Evolutionary conservation across 2,329 filamentous ascomycete species (phyloP), one percentile per base, ranked within the genome.

Genomic region (Fusarium sp.): DNA sequence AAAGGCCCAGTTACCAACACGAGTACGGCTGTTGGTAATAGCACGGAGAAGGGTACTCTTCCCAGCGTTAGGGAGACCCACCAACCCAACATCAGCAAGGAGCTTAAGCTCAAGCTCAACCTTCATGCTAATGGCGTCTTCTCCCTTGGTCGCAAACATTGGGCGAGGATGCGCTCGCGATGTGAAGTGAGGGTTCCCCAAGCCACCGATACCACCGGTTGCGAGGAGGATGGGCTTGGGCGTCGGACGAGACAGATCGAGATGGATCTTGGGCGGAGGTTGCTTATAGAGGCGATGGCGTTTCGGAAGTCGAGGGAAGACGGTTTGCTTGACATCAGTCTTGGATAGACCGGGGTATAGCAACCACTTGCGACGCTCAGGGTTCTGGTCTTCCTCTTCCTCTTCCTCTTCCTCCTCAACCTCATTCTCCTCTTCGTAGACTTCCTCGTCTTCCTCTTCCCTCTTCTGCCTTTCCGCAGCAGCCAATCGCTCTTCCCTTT

Each of bases 1-100:
- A 82, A 99, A 99, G 11, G 95, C 96, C 97, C 97, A 99, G 81
- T 94, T 92, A 45, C 97, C 97, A 33, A 99, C 91, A 43, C 97
- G 90, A 2, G 97, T 94, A 69, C 95, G 92, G 81, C 94, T 97
- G 81, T 95, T 95, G 78, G 92, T 97, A 77, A 99, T 86, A 4
- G 95, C 92, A 20, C 97, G 92, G 17, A 98, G 88, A 2, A 99
- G 88, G 0, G 97, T 98, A 80, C 94, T 97, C 84, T 99, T 99
- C 10, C 97, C 97, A 6, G 96, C 97, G 81, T 99, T 99, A 2
- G 97, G 97, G 17, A 98, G 89, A 1, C 97, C 97, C 17, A 99
- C 97, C 3, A 99, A 88, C 1, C 97, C 97, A 9, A 99, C 93
- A 82, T 99, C 97, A 6, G 97, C 97, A 45, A 99, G 91, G 11